These are phyloP conservation scores for Simmondsia chinensis DNA, from an alignment of 148 eudicot genomes.

Conservation along the genomic window DNA sequence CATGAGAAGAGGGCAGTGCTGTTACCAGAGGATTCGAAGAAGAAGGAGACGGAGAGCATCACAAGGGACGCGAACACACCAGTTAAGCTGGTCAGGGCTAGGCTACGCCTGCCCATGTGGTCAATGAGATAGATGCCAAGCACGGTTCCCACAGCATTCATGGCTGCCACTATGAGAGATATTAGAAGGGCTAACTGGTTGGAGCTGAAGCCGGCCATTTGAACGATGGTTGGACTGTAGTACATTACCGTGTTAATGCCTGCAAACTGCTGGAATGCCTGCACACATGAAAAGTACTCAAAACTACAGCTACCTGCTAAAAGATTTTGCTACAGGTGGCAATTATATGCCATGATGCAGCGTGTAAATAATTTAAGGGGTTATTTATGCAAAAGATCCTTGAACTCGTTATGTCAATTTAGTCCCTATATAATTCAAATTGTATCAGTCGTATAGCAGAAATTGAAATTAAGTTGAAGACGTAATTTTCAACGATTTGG, in stretches of 20 bases:
- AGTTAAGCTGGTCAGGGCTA: slow-evolving; percentile 51
- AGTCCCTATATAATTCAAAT: too few relatives aligned
- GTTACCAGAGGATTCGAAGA: slow-evolving; percentile 22
- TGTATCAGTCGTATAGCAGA: too few relatives aligned
- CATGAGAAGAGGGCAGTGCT: neutral
- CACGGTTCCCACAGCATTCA: slow-evolving; percentile 63
- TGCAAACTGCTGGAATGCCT: slow-evolving; percentile 86
- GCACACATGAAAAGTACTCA: slow-evolving; percentile 3
- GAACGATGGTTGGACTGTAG: slow-evolving; percentile 82
- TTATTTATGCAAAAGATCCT: too few relatives aligned
- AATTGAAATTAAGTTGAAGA: too few relatives aligned
- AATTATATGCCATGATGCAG: neutral
- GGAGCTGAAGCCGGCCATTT: slow-evolving; percentile 79
- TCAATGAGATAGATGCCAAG: slow-evolving; percentile 70
- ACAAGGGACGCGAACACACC: slow-evolving; percentile 54
- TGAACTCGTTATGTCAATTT: too few relatives aligned
- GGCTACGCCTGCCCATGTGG: slow-evolving; percentile 44
- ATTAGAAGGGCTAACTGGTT: slow-evolving; percentile 70
- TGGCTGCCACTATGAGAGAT: slow-evolving; percentile 52
- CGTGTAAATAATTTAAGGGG: too few relatives aligned
- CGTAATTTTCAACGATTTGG: too few relatives aligned
- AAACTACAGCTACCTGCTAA: neutral
- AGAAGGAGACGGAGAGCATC: slow-evolving; percentile 40
- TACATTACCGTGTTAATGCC: slow-evolving; percentile 90
- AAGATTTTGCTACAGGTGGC: neutral